phyloP scores from a whole-genome alignment of 305 asterid species.

The Fraxinus dipetala region DNA sequence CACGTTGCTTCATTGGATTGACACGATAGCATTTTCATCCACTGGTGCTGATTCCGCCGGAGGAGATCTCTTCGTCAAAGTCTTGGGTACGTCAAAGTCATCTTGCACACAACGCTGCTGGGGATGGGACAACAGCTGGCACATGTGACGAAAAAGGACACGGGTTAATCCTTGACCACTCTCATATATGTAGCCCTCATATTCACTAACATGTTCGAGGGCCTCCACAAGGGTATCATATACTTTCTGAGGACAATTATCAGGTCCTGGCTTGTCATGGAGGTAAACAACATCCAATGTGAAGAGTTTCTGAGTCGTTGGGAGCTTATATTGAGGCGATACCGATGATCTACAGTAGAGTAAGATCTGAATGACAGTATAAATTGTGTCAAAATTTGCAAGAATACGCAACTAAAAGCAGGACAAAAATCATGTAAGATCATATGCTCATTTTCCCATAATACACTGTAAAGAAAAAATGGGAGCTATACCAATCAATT shows the following conservation, averaged over 20 bases:
- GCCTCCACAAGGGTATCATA: constrained; percentile 90
- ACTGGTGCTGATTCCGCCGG: constrained; percentile 39
- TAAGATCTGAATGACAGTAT: constrained; percentile 48
- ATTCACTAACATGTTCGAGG: constrained; percentile 71
- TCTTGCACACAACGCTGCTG: constrained; percentile 89
- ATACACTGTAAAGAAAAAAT: background rate
- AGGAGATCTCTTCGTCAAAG: constrained; percentile 59
- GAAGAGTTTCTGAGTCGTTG: constrained; percentile 66
- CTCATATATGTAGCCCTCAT: constrained; percentile 84
- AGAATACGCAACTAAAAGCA: background rate
- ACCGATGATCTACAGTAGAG: constrained; percentile 83
- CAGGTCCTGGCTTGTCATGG: constrained; percentile 93
- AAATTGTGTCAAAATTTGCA: constrained; percentile 5
- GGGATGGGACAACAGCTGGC: constrained; percentile 72
- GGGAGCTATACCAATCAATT: background rate
- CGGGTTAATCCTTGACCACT: constrained; percentile 88
- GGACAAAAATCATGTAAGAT: background rate
- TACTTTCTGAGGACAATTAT: constrained; percentile 85
- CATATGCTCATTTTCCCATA: background rate
- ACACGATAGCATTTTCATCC: constrained; percentile 46
- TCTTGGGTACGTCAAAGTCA: constrained; percentile 68
- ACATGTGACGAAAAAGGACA: constrained; percentile 67
- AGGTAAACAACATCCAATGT: constrained; percentile 86
- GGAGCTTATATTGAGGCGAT: constrained; percentile 65
- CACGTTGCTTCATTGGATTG: constrained; percentile 41